Evolutionary conservation across 257 asterid genomes (phyloP), one percentile per base, ranked within the genome.

Genomic region (Handroanthus guayacan): DNA sequence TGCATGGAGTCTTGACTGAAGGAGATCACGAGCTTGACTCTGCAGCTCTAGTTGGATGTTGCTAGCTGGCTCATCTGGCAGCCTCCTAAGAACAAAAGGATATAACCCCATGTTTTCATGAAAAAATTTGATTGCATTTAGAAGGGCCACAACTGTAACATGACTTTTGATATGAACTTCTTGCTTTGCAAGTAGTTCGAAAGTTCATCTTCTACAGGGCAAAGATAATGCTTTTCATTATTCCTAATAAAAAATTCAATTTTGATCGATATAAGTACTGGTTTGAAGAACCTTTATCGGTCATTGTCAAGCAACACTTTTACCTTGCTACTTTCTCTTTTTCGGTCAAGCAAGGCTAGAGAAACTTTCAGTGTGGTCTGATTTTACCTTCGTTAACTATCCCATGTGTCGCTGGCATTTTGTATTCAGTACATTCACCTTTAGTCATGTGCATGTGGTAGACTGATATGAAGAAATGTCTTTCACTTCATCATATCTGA

Each of bases 301-400:
- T 50, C 62, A 36, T 36, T 50, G 31, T 25, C 31, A 25, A 48
- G 58, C 34, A 3, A 47, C n/a, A 18, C 48, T 34, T 43, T 43
- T 38, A 12, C 31, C 31, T 36, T 62, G 18, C 38, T 71, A 6
- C 41, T 39, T 69, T 41, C 4, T 64, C 18, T 56, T 55, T 54
- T 41, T 71, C 64, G 55, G 66, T 12, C 20, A 55, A 56, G 13
- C 41, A 14, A 52, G 54, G 65, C 67, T 52, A n/a, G 31, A 60
- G 57, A 43, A 39, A 71, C 13, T 47, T 13, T 48, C 12, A 31
- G 55, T 47, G 44, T 44, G 38, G 31, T 67, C 13, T 14, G 34
- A 5, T 55, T 41, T 43, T 72, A n/a, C 17, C 50, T 69, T 70
- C 48, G 6, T 13, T 4, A 14, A 38, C 68, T 25, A 36, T 5